These are phyloP conservation scores for Xeromyces bisporus DNA, from an alignment of 495 filamentous ascomycete species.

Conservation along the genomic window DNA sequence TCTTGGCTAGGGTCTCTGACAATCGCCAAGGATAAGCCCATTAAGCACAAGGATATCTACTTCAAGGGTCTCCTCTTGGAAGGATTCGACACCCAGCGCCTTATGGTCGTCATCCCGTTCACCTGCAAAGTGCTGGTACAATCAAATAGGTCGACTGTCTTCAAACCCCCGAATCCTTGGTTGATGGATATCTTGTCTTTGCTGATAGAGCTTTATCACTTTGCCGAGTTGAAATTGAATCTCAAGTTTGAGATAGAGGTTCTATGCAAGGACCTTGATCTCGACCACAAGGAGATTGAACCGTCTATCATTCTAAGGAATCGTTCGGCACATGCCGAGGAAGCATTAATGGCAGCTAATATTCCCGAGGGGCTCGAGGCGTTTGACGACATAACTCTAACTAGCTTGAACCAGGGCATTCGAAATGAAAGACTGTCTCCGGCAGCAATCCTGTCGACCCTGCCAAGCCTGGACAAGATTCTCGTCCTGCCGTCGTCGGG, in stretches of 20 bases:
- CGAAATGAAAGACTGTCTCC: constrained; percentile 55
- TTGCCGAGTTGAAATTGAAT: constrained; percentile 84
- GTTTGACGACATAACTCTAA: constrained; percentile 63
- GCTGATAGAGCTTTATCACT: constrained; percentile 80
- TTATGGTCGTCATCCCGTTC: constrained; percentile 86
- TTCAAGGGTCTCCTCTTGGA: constrained; percentile 92
- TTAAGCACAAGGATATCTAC: constrained; percentile 90
- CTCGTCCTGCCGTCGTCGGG: constrained; percentile 58
- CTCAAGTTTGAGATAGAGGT: constrained; percentile 98
- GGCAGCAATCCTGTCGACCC: constrained; percentile 49
- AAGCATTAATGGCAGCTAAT: constrained; percentile 34
- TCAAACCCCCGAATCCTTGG: constrained; percentile 93
- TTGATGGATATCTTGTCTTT: constrained; percentile 81
- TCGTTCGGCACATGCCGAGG: constrained; percentile 42
- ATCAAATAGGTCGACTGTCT: constrained; percentile 69
- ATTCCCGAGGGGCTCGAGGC: constrained; percentile 55
- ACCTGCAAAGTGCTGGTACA: constrained; percentile 86
- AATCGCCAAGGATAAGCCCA: constrained; percentile 83
- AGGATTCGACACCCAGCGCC: constrained; percentile 73
- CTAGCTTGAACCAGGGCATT: constrained; percentile 49
- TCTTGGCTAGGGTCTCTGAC: constrained; percentile 89
- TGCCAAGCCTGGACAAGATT: constrained; percentile 62
- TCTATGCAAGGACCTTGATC: constrained; percentile 74
- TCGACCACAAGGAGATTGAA: constrained; percentile 75
- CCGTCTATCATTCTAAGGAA: constrained; percentile 67